Percentiles rank a stretch among this genome's conserved stretches.
Evolutionary conservation across 176 grass and related monocot genomes (phyloP).

Genomic region (Rhipidocladum racemiflorum): DNA sequence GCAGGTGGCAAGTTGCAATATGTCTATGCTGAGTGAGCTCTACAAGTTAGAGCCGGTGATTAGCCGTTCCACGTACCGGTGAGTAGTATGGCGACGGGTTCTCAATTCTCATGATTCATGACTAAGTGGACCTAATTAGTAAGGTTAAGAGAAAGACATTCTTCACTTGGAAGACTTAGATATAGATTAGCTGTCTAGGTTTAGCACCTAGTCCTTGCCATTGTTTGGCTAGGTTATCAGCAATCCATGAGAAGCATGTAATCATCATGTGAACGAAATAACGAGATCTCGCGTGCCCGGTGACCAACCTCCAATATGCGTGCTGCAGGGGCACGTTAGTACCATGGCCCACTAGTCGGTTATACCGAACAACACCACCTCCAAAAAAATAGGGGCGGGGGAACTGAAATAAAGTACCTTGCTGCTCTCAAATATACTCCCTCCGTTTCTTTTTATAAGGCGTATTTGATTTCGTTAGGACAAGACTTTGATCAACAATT

Average conservation of each 20-base stretch:
- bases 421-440: neutral
- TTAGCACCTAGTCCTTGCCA: slow-evolving; percentile 24
- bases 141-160: slow-evolving; percentile 17
- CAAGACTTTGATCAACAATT: too few relatives aligned
- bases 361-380: neutral
- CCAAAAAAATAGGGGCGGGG: neutral
- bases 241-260: slow-evolving; percentile 4
- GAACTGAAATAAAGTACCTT: neutral
- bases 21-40: neutral
- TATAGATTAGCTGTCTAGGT: neutral
- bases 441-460: too few relatives aligned
- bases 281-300: too few relatives aligned
- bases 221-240: slow-evolving; percentile 16
- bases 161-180: slow-evolving; percentile 45
- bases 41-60: neutral
- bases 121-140: neutral
- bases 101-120: neutral
- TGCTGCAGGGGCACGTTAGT: neutral
- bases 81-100: neutral
- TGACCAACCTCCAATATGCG: neutral
- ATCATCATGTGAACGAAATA: too few relatives aligned
- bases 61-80: neutral
- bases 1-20: neutral
- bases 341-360: slow-evolving; percentile 19
- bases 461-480: too few relatives aligned